Base-by-base conservation (phyloP, 306 rosid genomes). In the Malus fusca region DNA sequence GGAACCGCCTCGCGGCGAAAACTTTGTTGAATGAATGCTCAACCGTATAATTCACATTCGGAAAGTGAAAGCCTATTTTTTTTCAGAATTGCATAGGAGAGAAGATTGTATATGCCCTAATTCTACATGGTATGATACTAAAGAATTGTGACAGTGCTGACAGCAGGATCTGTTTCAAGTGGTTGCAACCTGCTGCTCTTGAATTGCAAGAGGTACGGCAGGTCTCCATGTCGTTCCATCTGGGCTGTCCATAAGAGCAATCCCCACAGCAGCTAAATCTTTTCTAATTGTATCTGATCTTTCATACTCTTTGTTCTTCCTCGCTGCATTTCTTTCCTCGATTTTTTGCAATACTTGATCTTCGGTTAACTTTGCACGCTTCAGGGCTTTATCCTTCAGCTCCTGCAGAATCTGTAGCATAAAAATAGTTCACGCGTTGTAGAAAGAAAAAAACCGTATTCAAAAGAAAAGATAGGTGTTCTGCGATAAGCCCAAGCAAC, bases 141-240 rank as follows among this genome's bases (percentile, higher is more conserved):
- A 6, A 19, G 5, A 52, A 19, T 4, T 66, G 10, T n/a, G 17
- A 53, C 64, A 46, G 77, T 76, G 23, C 76, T 55, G 74, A 75
- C 46, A 65, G 71, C 46, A 69, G 73, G 55, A 44, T 59, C 80
- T 77, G 59, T 40, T 88, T 42, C 72, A 88, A 62, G 75, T 77
- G 78, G 80, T 51, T 76, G 72, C n/a, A 56, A 55, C 65, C 66
- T 79, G 90, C 72, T 85, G 87, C 25, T 86, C 90, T 85, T 92
- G 97, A 78, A 92, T 90, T 1, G 87, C 83, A 74, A 90, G 90
- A 56, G 98, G 98, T 75, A 95, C 77, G 31, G 97, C 55, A 26
- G 99, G 96, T 82, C 97, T 92, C 97, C 99, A 90, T 60, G 91
- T 81, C 35, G 99, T 95, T 42, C 97, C 97, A 65, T 84, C 80